Conservation (phyloP, 805 yeast genomes). For the Kodamaea leandrae region DNA sequence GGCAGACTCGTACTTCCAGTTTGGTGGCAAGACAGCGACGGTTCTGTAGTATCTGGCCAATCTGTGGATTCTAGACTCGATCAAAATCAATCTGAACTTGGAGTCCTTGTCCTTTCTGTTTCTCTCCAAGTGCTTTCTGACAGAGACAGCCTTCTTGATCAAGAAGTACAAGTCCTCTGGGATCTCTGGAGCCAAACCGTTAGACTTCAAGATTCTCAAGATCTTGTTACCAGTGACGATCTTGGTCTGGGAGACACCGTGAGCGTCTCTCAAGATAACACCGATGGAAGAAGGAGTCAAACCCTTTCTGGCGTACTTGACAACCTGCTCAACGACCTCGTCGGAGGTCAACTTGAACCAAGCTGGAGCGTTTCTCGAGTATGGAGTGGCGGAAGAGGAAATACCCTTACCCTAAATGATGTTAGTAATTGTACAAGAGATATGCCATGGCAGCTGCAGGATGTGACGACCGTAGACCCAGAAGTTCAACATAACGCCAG, state of each 20-base stretch:
- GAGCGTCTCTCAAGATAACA: conserved; percentile 99
- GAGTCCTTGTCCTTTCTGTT: conserved; percentile 99
- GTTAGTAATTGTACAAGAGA: conserved; percentile 7
- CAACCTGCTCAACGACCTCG: conserved; percentile 94
- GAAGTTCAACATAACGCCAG: background rate
- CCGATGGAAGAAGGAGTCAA: conserved; percentile 99
- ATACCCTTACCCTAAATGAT: conserved; percentile 90
- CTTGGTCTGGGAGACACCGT: conserved; percentile 98
- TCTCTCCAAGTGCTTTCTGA: conserved; percentile 99
- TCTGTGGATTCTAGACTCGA: conserved; percentile 99
- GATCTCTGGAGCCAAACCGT: conserved; percentile 99
- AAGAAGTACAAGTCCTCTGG: conserved; percentile 99
- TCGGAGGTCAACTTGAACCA: conserved; percentile 98
- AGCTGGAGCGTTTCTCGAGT: conserved; percentile 97
- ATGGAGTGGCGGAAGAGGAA: conserved; percentile 97
- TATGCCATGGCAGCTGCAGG: conserved; percentile 12
- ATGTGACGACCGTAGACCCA: background rate
- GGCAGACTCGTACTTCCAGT: conserved; percentile 99
- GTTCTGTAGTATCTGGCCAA: conserved; percentile 99
- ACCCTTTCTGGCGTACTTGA: conserved; percentile 99
- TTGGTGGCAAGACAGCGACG: conserved; percentile 98
- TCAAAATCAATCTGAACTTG: conserved; percentile 99
- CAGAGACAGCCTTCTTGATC: conserved; percentile 99
- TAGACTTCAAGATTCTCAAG: conserved; percentile 97
- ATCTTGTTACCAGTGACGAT: conserved; percentile 99